Conservation (phyloP, 2,329 filamentous ascomycete genomes). For the Teratosphaeria gauchensis region DNA sequence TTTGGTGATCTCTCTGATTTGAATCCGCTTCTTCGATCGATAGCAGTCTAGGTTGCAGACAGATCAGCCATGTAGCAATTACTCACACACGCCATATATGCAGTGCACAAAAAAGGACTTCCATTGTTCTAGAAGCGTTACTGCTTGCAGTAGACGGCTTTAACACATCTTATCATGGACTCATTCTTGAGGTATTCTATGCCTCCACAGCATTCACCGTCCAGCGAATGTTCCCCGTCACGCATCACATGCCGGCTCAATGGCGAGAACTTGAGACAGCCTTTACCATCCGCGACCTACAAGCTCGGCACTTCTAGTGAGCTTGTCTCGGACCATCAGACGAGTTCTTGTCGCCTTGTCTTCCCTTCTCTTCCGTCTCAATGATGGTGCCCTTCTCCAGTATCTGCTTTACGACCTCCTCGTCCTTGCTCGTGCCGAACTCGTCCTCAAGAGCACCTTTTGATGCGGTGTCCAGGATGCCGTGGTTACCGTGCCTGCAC, state of each 20-base stretch:
- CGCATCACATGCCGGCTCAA: background rate
- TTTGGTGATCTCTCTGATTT: no score
- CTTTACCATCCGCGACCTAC: background rate
- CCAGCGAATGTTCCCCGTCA: background rate
- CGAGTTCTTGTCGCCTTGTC: conserved; percentile 3
- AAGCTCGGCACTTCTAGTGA: background rate
- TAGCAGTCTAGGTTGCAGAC: background rate
- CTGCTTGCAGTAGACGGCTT: background rate
- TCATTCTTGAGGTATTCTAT: background rate
- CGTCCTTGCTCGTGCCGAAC: conserved; percentile 72
- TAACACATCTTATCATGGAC: background rate
- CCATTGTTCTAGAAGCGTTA: background rate
- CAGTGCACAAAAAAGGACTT: background rate
- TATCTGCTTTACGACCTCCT: conserved; percentile 74
- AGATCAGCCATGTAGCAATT: background rate
- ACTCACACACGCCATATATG: background rate
- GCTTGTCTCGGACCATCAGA: background rate
- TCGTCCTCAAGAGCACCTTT: conserved; percentile 69
- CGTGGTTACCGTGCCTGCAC: conserved; percentile 75
- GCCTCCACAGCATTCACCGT: background rate
- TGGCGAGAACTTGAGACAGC: background rate
- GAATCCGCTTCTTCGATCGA: no score
- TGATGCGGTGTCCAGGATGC: conserved; percentile 65
- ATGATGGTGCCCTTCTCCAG: conserved; percentile 65
- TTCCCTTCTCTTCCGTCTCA: conserved; percentile 33